Conservation (phyloP, 495 filamentous ascomycete species). For the Endocarpon pusillum region DNA sequence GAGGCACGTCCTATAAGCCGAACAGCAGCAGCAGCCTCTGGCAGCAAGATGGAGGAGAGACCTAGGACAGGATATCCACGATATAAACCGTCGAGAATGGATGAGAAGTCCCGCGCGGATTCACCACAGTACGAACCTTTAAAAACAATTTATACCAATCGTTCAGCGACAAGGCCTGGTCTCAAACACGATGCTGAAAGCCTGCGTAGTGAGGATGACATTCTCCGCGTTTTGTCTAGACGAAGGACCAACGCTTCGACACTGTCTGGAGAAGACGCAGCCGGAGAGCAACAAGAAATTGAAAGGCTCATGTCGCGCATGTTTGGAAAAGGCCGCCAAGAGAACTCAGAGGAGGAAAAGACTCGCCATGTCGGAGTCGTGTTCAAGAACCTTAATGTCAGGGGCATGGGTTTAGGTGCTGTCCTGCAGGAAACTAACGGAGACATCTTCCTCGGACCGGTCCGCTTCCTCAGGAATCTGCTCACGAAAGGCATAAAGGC, state of each 20-base stretch:
- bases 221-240: conserved; percentile 32
- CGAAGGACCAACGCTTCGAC: conserved; percentile 25
- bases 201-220: conserved; percentile 28
- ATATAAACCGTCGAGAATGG: too few species aligned
- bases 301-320: conserved; percentile 43
- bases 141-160: too few species aligned
- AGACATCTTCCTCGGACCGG: conserved; percentile 42
- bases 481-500: conserved; percentile 25
- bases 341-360: conserved; percentile 49
- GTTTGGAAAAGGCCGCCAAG: conserved; percentile 43
- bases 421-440: conserved; percentile 46
- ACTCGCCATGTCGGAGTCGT: conserved; percentile 38
- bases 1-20: too few species aligned
- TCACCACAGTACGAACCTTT: too few species aligned
- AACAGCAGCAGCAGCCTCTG: too few species aligned
- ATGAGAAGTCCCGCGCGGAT: too few species aligned
- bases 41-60: too few species aligned
- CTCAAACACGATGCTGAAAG: too few species aligned
- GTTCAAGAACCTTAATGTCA: conserved; percentile 46
- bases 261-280: conserved; percentile 20
- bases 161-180: too few species aligned
- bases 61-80: too few species aligned
- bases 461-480: conserved; percentile 32
- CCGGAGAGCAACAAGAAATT: conserved; percentile 40
- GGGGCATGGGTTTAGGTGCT: conserved; percentile 49